These are phyloP conservation scores for Leptographium lundbergii DNA, from an alignment of 2,329 filamentous ascomycete species.

Conservation along the genomic window DNA sequence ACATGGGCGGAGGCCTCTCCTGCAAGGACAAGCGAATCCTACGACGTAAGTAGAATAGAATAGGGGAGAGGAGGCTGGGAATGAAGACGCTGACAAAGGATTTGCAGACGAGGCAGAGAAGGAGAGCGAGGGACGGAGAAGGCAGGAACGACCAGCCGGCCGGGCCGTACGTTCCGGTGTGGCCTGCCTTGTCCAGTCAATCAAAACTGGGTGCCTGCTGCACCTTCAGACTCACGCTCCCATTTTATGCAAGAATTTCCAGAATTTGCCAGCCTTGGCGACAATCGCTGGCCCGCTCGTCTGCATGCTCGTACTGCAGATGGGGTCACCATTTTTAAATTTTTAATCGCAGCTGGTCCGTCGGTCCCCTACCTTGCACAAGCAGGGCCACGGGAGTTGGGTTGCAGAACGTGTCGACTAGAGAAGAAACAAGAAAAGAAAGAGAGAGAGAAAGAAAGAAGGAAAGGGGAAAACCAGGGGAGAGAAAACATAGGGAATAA, in stretches of 20 bases:
- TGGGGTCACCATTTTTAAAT: background rate
- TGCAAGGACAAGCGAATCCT: too few species aligned
- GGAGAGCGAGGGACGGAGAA: background rate
- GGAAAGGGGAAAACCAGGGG: too few species aligned
- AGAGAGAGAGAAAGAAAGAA: too few species aligned
- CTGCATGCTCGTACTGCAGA: background rate
- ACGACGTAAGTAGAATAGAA: too few species aligned
- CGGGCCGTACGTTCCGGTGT: background rate
- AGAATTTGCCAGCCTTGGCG: background rate
- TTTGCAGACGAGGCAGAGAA: background rate
- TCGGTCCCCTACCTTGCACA: background rate
- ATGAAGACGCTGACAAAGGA: background rate
- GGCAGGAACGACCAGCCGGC: background rate
- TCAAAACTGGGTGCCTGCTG: background rate
- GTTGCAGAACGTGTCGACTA: too few species aligned
- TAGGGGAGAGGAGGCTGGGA: background rate
- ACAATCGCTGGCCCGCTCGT: background rate
- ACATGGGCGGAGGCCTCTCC: too few species aligned
- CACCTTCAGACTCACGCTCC: background rate
- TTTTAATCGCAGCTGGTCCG: background rate
- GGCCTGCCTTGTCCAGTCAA: background rate
- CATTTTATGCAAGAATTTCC: background rate
- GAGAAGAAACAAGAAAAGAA: too few species aligned
- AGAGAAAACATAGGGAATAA: too few species aligned
- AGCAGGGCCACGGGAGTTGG: too few species aligned